Conservation (phyloP, 164 flowering plant species). For the Tetracentron sinense region DNA sequence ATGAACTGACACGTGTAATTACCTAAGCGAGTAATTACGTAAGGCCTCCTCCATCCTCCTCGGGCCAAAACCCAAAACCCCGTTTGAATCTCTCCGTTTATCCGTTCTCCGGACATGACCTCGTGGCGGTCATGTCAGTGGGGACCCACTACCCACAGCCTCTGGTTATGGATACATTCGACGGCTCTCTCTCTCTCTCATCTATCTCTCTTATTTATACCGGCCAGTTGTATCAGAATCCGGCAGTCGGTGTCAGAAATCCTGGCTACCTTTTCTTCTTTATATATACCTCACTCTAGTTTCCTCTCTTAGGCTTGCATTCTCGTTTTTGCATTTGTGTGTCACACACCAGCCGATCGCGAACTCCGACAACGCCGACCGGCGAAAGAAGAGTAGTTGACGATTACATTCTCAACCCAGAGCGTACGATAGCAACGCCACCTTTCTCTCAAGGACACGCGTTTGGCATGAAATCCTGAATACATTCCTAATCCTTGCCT, state of each 20-base stretch:
- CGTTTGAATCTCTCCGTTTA: slow-evolving; percentile 5
- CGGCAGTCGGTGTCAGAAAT: slow-evolving; percentile 19
- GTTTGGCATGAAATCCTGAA: slow-evolving; percentile 2
- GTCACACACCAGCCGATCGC: background rate
- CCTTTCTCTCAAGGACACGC: background rate
- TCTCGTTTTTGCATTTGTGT: background rate
- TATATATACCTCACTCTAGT: slow-evolving; percentile 13
- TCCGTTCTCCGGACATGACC: slow-evolving; percentile 33
- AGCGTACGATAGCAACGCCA: slow-evolving; percentile 3
- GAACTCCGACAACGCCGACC: background rate
- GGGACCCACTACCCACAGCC: slow-evolving; percentile 44
- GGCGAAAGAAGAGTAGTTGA: background rate
- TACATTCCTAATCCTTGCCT: background rate
- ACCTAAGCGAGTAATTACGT: too few species aligned
- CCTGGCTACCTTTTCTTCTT: slow-evolving; percentile 6
- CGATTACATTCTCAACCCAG: background rate
- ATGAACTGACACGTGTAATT: too few species aligned
- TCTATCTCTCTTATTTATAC: slow-evolving; percentile 14
- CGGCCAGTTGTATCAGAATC: slow-evolving; percentile 23
- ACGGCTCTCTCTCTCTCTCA: slow-evolving; percentile 22
- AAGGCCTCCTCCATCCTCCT: too few species aligned
- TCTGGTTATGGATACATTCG: slow-evolving; percentile 31
- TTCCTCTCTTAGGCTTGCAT: background rate
- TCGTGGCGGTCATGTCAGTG: slow-evolving; percentile 64
- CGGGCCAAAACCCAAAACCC: background rate